These are phyloP conservation scores for Datura wrightii DNA, from an alignment of 257 asterid species.

Conservation along the genomic window DNA sequence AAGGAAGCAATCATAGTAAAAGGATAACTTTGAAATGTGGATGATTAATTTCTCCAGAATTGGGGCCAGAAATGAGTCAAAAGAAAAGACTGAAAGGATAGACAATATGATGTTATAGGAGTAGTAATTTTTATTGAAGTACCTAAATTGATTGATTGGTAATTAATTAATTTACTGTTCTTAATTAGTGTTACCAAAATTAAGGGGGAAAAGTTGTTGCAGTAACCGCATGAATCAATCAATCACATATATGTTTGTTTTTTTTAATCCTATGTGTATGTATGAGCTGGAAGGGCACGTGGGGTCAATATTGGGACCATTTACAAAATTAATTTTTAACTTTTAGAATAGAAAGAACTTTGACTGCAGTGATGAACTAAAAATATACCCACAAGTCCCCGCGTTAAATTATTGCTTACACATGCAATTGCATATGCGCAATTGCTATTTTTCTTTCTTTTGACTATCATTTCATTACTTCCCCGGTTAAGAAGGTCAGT, in stretches of 20 bases:
- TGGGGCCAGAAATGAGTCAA: conserved; percentile 29
- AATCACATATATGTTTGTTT: background rate
- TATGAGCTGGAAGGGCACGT: conserved; percentile 31
- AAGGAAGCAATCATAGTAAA: conserved; percentile 23
- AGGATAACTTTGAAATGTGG: conserved; percentile 18
- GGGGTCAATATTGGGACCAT: conserved; percentile 34
- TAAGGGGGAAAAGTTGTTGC: background rate
- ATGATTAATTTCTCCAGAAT: background rate
- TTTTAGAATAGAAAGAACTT: background rate
- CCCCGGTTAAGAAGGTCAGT: no score
- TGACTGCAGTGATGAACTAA: conserved; percentile 23
- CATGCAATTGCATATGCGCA: background rate
- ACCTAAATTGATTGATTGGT: background rate
- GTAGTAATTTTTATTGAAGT: background rate
- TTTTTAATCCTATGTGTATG: background rate
- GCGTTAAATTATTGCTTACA: conserved; percentile 1
- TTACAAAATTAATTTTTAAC: background rate
- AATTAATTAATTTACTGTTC: conserved; percentile 2
- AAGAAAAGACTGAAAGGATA: background rate
- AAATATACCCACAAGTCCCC: background rate
- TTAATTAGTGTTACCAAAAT: background rate
- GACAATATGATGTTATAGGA: conserved; percentile 8
- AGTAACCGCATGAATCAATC: conserved; percentile 19
- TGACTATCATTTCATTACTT: background rate
- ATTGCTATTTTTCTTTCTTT: background rate